These are phyloP conservation scores for Aspergillus udagawae DNA, from an alignment of 2,329 filamentous ascomycete genomes.

Conservation along the genomic window DNA sequence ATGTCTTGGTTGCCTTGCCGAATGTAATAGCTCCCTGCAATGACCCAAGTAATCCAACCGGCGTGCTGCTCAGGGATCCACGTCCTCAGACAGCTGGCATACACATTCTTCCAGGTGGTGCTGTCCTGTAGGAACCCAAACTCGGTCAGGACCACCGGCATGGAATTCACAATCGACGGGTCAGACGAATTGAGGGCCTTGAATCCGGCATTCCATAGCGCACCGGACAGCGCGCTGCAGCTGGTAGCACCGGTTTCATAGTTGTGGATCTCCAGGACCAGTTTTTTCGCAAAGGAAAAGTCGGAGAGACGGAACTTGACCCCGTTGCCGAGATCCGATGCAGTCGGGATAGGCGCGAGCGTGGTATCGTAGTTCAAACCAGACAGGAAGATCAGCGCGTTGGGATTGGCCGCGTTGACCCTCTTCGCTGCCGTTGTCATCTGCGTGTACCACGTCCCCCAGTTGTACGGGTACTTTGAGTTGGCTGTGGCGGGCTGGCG, in stretches of 20 bases:
- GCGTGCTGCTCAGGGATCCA: constrained; percentile 49
- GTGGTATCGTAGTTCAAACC: constrained; percentile 46
- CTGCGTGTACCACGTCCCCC: constrained; percentile 45
- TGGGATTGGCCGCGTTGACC: constrained; percentile 42
- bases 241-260: constrained; percentile 40
- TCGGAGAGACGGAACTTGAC: constrained; percentile 34
- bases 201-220: constrained; percentile 39
- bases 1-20: constrained; percentile 50
- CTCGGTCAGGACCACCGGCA: constrained; percentile 41
- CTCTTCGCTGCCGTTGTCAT: constrained; percentile 39
- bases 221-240: constrained; percentile 33
- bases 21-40: constrained; percentile 58
- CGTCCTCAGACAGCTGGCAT: constrained; percentile 50
- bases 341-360: constrained; percentile 34
- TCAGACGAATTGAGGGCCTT: constrained; percentile 35
- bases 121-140: constrained; percentile 50
- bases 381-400: constrained; percentile 47
- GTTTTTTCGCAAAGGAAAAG: constrained; percentile 42
- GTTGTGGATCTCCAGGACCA: constrained; percentile 49
- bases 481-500: constrained; percentile 22
- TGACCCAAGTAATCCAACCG: constrained; percentile 58
- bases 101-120: constrained; percentile 46
- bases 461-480: constrained; percentile 36
- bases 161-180: constrained; percentile 29
- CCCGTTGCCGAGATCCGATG: constrained; percentile 31